Conservation (phyloP, 2,329 filamentous ascomycete genomes). For the Fusarium clavum region DNA sequence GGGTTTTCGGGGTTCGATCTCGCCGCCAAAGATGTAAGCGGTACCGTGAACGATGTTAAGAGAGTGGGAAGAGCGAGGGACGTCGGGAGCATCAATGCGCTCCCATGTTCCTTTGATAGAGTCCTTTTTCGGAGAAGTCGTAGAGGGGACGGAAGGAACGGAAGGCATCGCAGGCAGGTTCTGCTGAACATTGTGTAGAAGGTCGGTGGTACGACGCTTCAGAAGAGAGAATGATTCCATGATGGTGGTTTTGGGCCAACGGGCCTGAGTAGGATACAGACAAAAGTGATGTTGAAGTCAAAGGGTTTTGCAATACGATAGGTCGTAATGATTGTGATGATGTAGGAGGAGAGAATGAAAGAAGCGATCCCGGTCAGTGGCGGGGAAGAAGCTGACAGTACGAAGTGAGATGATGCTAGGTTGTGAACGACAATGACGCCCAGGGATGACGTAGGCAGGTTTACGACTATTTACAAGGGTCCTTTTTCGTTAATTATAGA, state of each 20-base stretch:
- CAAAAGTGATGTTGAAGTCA: neutral
- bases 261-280: constrained; percentile 17
- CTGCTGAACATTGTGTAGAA: constrained; percentile 63
- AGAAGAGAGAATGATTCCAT: constrained; percentile 65
- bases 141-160: constrained; percentile 51
- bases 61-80: constrained; percentile 80
- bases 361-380: constrained; percentile 25
- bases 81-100: constrained; percentile 63
- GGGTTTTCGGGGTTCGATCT: constrained; percentile 72
- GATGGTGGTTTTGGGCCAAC: constrained; percentile 21
- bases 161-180: constrained; percentile 56
- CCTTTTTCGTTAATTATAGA: constrained; percentile 13
- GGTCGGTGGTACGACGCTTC: constrained; percentile 66
- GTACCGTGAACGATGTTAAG: constrained; percentile 68
- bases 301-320: neutral
- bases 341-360: constrained; percentile 26
- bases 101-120: constrained; percentile 70
- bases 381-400: constrained; percentile 40
- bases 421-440: constrained; percentile 12
- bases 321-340: constrained; percentile 15
- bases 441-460: constrained; percentile 38
- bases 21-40: constrained; percentile 81
- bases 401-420: constrained; percentile 34
- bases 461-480: constrained; percentile 22
- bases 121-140: constrained; percentile 39